Base-by-base conservation (phyloP, 2,329 filamentous ascomycete genomes). In the Emmonsiellopsis sp. region DNA sequence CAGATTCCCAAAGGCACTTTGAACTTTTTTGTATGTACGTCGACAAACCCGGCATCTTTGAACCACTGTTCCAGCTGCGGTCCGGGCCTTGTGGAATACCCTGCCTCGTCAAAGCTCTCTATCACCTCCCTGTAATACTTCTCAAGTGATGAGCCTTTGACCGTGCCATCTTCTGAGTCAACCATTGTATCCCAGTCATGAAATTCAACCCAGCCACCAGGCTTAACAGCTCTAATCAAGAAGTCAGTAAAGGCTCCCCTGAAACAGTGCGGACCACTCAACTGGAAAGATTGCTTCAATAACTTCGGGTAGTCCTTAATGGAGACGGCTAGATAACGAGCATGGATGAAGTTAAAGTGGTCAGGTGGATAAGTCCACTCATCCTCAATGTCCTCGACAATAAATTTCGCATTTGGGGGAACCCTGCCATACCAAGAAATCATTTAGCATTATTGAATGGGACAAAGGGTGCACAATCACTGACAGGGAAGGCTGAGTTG, bases 271-370 rank as follows among this genome's bases (percentile, higher is more conserved):
- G 21, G 5, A 27, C 21, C 21, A 27, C 21, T 27, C 5, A 27
- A 80, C 77, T 77, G 71, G 42, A 74, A 67, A 1, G 72, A 68
- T 52, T 71, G 70, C n/a, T 65, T 64, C 53, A 81, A 72, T 0
- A 82, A 62, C 13, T 62, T 68, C 1, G 71, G 71, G 79, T 79
- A 83, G 59, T 82, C 73, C 46, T 73, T 75, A 53, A 83, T 76
- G 3, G 74, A 77, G 71, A 77, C 74, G 13, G 78, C 75, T 1
- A 77, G 77, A 53, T 79, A 74, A 2, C 81, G 72, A 13, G 77
- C 74, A 61, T 84, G 80, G 36, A 84, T 74, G 54, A 81, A 82
- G 61, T 84, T 79, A 52, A 82, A 83, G 51, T 77, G 71, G 55
- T 80, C 74, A 61, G 3, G 75, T 54, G 50, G 31, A 31, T 80